Evolutionary conservation across 78 protist species (phyloP).

Genomic region (Dictyostelium firmibasis): DNA sequence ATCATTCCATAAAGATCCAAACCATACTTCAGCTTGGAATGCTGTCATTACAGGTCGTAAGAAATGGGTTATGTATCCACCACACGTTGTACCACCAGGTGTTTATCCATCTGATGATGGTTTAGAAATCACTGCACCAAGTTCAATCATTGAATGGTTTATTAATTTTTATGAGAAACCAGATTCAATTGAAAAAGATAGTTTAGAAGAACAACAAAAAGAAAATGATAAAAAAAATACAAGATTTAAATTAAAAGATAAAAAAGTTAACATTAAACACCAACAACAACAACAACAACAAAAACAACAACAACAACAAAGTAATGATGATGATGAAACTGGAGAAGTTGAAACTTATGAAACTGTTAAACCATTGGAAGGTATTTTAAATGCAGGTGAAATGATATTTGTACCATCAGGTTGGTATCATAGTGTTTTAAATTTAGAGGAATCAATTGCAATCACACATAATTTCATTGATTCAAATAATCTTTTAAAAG

Average conservation of each 20-base stretch:
- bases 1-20: slow-evolving; percentile 87
- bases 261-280: not conserved
- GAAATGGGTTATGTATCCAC: slow-evolving; percentile 88
- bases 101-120: slow-evolving; percentile 83
- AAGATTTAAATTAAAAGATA: not conserved
- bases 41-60: slow-evolving; percentile 81
- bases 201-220: slow-evolving; percentile 9
- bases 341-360: slow-evolving; percentile 13
- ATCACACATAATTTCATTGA: slow-evolving; percentile 88
- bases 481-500: slow-evolving; percentile 20
- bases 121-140: slow-evolving; percentile 76
- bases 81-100: slow-evolving; percentile 81
- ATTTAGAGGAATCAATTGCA: slow-evolving; percentile 87
- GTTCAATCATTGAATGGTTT: slow-evolving; percentile 86
- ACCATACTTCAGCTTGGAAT: slow-evolving; percentile 88
- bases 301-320: not conserved
- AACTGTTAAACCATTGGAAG: slow-evolving; percentile 56
- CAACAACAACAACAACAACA: not conserved
- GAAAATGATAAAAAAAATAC: slow-evolving; percentile 20
- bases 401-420: slow-evolving; percentile 88
- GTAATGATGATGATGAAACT: not conserved
- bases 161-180: slow-evolving; percentile 54
- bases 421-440: slow-evolving; percentile 90
- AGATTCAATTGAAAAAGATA: not conserved
- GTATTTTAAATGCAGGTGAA: slow-evolving; percentile 83